A percentile compares a stretch with the other conserved stretches of the same genome.
These are phyloP conservation scores for Xylaria hypoxylon DNA, from an alignment of 2,329 filamentous ascomycete species.

Conservation along the genomic window DNA sequence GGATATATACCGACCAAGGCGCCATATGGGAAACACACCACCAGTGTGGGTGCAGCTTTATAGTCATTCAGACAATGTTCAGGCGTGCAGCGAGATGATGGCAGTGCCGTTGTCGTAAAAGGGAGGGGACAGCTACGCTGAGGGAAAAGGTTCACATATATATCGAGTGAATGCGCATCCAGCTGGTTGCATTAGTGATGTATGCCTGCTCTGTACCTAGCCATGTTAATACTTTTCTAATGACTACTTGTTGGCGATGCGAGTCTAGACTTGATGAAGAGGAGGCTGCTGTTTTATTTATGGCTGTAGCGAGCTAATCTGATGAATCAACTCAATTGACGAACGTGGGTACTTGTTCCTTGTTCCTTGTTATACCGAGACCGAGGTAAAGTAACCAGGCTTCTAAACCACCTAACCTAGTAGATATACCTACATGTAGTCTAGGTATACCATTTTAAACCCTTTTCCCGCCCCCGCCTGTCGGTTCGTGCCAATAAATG, in stretches of 20 bases:
- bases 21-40: background rate
- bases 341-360: background rate
- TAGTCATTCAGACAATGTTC: background rate
- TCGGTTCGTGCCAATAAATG: background rate
- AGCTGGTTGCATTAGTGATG: background rate
- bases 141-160: background rate
- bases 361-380: background rate
- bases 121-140: background rate
- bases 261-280: background rate
- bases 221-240: background rate
- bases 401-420: background rate
- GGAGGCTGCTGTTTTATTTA: background rate
- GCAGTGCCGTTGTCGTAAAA: background rate
- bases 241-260: background rate
- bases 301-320: background rate
- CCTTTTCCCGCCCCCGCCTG: background rate
- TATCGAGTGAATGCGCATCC: background rate
- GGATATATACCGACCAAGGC: background rate
- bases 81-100: background rate
- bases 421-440: too few relatives aligned
- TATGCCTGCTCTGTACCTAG: background rate
- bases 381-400: background rate
- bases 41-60: background rate
- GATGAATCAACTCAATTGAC: background rate
- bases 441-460: too few relatives aligned